phyloP scores from a whole-genome alignment of 441 rosid species.

The Breynia disticha region DNA sequence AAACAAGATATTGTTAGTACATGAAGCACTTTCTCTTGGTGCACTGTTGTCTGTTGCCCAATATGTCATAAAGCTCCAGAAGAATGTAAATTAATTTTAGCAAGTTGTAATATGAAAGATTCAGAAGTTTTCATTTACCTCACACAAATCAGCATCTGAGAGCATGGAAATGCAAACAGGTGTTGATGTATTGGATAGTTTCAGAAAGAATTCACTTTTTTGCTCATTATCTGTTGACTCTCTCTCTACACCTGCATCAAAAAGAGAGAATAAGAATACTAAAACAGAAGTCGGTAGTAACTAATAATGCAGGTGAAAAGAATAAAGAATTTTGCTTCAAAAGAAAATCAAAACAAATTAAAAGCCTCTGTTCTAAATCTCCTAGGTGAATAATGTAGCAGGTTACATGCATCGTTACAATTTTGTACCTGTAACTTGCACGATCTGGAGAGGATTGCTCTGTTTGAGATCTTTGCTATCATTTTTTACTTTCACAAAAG shows the following conservation, averaged over 20 bases:
- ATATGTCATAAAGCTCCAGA: background rate
- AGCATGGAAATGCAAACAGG: constrained; percentile 29
- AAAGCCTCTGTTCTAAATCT: background rate
- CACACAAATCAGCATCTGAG: constrained; percentile 32
- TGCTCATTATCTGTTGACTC: constrained; percentile 10
- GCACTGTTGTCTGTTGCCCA: background rate
- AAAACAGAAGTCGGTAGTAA: background rate
- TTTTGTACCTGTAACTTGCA: constrained; percentile 45
- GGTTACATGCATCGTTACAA: background rate
- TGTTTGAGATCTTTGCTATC: constrained; percentile 24
- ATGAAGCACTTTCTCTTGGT: too few species aligned
- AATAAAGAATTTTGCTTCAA: background rate
- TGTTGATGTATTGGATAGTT: constrained; percentile 19
- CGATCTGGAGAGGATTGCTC: constrained; percentile 30
- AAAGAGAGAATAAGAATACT: background rate
- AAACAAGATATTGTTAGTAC: background rate
- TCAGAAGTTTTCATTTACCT: constrained; percentile 25
- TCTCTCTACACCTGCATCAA: constrained; percentile 28
- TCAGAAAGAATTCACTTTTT: constrained; percentile 24
- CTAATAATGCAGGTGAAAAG: background rate
- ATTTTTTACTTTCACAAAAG: constrained; percentile 54
- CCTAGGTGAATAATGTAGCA: background rate
- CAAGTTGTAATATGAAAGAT: too few species aligned
- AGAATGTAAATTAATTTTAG: too few species aligned
- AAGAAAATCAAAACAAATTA: constrained; percentile 2